Percentiles rank a stretch among this genome's conserved stretches.
Evolutionary conservation across 768 basidiomycete genomes (phyloP).

Genomic region (Suillus americanus): DNA sequence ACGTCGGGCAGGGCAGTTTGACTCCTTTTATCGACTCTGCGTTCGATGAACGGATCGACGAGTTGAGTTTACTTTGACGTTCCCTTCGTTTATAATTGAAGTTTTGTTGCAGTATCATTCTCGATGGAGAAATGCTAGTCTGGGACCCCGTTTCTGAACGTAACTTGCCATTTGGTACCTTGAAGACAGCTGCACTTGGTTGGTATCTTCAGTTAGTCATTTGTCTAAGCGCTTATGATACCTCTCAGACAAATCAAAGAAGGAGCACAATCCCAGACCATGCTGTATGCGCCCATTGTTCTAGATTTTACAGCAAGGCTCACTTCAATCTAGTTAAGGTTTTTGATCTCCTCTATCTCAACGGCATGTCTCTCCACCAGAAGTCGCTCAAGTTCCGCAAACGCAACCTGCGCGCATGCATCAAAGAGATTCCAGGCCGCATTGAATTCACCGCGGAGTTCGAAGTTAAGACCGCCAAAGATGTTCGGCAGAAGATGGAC

Average conservation of each 20-base stretch:
- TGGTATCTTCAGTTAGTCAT: slow-evolving; percentile 11
- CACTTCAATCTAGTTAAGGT: slow-evolving; percentile 76
- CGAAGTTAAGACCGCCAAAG: slow-evolving; percentile 75
- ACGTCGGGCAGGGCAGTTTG: slow-evolving; percentile 79
- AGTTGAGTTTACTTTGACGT: slow-evolving; percentile 50
- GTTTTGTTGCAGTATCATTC: slow-evolving; percentile 62
- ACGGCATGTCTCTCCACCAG: slow-evolving; percentile 75
- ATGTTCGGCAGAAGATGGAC: slow-evolving; percentile 80
- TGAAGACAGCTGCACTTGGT: slow-evolving; percentile 93
- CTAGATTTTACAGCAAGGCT: slow-evolving; percentile 26
- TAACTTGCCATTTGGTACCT: slow-evolving; percentile 87
- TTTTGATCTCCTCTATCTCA: slow-evolving; percentile 90
- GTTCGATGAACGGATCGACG: slow-evolving; percentile 73
- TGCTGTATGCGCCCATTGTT: slow-evolving; percentile 59
- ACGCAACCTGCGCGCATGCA: slow-evolving; percentile 65
- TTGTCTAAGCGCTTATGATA: slow-evolving; percentile 1
- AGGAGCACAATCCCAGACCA: slow-evolving; percentile 75
- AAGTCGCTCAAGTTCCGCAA: slow-evolving; percentile 76
- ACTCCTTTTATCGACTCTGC: slow-evolving; percentile 82
- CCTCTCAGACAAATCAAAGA: slow-evolving; percentile 63
- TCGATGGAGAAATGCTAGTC: slow-evolving; percentile 98
- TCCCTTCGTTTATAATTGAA: slow-evolving; percentile 11
- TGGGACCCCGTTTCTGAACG: slow-evolving; percentile 92
- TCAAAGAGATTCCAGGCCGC: slow-evolving; percentile 71
- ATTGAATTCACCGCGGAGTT: slow-evolving; percentile 77